These are phyloP conservation scores for Monilinia fructigena DNA, from an alignment of 2,329 filamentous ascomycete genomes.

Conservation along the genomic window DNA sequence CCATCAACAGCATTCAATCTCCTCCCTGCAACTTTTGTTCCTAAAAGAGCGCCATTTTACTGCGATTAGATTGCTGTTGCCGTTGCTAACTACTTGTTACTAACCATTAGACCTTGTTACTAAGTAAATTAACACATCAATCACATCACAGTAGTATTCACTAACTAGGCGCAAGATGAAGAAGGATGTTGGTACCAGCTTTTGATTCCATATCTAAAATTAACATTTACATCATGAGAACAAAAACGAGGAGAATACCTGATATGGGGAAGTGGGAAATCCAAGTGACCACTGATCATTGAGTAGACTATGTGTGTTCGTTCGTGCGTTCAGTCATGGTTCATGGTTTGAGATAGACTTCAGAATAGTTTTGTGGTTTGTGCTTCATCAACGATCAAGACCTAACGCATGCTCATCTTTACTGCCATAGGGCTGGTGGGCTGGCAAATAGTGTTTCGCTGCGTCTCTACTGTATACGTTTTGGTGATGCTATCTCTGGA, in stretches of 20 bases:
- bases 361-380: constrained; percentile 13
- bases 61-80: background rate
- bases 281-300: background rate
- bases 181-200: background rate
- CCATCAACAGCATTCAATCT: background rate
- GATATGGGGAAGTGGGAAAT: constrained; percentile 1
- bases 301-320: constrained; percentile 1
- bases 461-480: background rate
- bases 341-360: constrained; percentile 12
- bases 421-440: constrained; percentile 19
- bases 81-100: background rate
- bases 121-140: background rate
- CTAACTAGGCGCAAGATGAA: background rate
- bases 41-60: background rate
- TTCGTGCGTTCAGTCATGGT: constrained; percentile 4
- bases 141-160: constrained; percentile 3
- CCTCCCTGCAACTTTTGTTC: background rate
- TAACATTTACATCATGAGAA: background rate
- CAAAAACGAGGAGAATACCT: constrained; percentile 14
- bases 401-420: constrained; percentile 4
- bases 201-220: background rate
- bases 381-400: constrained; percentile 6
- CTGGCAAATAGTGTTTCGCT: background rate
- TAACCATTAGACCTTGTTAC: background rate
- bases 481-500: constrained; percentile 18